phyloP scores from a whole-genome alignment of 176 grass and related monocot species.

The Secale cereale region DNA sequence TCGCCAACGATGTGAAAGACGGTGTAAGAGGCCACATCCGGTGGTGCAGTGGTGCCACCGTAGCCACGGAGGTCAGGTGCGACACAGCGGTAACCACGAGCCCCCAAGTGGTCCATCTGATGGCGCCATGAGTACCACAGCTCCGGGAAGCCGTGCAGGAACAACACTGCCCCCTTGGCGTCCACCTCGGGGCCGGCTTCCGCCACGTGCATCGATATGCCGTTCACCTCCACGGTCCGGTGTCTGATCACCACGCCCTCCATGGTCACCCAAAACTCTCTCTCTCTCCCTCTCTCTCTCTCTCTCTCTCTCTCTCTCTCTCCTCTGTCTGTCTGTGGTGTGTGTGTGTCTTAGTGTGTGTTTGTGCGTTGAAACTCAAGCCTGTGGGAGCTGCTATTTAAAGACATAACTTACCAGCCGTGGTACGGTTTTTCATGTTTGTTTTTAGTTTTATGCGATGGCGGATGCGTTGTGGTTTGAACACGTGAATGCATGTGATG shows the following conservation, averaged over 20 bases:
- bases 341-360: too few species aligned
- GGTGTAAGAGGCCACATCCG: conserved; percentile 37
- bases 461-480: too few species aligned
- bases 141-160: conserved; percentile 76
- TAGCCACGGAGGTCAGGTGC: conserved; percentile 71
- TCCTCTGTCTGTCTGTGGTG: too few species aligned
- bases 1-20: conserved; percentile 71
- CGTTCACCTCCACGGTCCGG: conserved; percentile 51
- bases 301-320: background rate
- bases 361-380: too few species aligned
- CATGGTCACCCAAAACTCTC: background rate
- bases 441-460: too few species aligned
- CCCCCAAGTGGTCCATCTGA: conserved; percentile 51
- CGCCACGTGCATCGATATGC: conserved; percentile 66
- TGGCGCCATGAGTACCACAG: conserved; percentile 84
- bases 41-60: conserved; percentile 46
- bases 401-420: too few species aligned
- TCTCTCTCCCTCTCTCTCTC: background rate
- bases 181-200: conserved; percentile 34
- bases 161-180: conserved; percentile 24
- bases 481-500: too few species aligned
- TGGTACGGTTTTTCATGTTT: too few species aligned
- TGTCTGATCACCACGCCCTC: conserved; percentile 29
- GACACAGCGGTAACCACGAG: conserved; percentile 44
- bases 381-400: too few species aligned